Evolutionary conservation across 1,284 basidiomycete species (phyloP).

Genomic region (Puccinia horiana): DNA sequence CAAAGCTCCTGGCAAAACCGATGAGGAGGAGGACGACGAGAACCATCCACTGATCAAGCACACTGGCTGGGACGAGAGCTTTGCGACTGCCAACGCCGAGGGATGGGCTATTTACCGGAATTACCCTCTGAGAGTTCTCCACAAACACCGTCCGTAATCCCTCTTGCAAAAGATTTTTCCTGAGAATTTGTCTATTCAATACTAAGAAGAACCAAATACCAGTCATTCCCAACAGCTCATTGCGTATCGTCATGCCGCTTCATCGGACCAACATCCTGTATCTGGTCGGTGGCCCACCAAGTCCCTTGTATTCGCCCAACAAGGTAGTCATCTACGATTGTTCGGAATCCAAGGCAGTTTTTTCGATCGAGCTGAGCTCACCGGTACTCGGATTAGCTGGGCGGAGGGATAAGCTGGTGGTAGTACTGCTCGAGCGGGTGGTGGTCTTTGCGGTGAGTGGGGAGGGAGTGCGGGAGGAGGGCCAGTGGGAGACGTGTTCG

Average conservation of each 20-base stretch:
- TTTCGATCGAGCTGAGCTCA: constrained; percentile 88
- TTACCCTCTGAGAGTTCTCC: constrained; percentile 74
- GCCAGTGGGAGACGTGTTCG: constrained; percentile 30
- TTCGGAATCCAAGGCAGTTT: constrained; percentile 70
- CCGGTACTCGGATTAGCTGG: constrained; percentile 77
- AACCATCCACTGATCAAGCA: not conserved
- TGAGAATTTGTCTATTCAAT: not conserved
- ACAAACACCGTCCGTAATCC: constrained; percentile 70
- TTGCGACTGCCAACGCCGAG: constrained; percentile 75
- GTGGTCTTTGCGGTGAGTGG: constrained; percentile 71
- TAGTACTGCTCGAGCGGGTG: constrained; percentile 76
- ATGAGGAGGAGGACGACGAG: not conserved
- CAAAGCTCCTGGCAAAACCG: not conserved
- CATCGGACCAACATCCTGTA: constrained; percentile 83
- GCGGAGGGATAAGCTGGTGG: constrained; percentile 76
- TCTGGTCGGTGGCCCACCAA: constrained; percentile 82
- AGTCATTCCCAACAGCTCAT: constrained; percentile 38
- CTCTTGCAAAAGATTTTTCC: constrained; percentile 8
- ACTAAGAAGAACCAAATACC: constrained; percentile 30
- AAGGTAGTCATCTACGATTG: constrained; percentile 92
- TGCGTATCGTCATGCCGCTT: constrained; percentile 68
- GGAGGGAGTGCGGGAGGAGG: not conserved
- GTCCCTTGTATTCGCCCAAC: constrained; percentile 89
- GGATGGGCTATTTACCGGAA: constrained; percentile 85
- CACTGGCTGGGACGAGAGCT: constrained; percentile 65